These are phyloP conservation scores for Phalaenopsis hybrid DNA, from an alignment of 116 monocot genomes.

Conservation along the genomic window DNA sequence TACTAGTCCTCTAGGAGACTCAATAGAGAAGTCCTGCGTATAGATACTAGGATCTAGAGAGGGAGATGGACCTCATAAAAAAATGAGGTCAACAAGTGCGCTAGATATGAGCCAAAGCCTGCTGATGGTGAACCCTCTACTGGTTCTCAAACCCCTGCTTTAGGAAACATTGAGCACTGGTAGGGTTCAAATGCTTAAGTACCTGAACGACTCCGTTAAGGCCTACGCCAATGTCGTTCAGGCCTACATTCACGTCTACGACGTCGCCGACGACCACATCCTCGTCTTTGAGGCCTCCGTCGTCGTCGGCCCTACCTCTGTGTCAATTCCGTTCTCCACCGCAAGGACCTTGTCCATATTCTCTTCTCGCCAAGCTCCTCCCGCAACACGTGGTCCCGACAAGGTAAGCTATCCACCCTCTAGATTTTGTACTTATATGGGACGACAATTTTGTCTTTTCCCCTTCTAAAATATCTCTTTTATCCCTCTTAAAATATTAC, in stretches of 20 bases:
- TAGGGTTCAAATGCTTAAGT: conserved; percentile 65
- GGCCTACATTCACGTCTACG: conserved; percentile 73
- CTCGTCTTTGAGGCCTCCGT: conserved; percentile 46
- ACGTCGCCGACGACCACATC: conserved; percentile 68
- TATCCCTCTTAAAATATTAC: too few relatives aligned
- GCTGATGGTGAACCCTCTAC: conserved; percentile 76
- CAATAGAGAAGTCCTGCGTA: too few relatives aligned
- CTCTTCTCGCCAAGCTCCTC: conserved; percentile 48
- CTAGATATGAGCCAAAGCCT: conserved; percentile 5
- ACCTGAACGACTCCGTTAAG: conserved; percentile 64
- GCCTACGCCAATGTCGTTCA: conserved; percentile 76
- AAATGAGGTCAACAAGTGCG: too few relatives aligned
- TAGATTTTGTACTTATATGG: too few relatives aligned
- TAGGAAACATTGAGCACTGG: conserved; percentile 75
- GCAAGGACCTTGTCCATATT: conserved; percentile 62
- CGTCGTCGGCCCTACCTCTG: conserved; percentile 47
- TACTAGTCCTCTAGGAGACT: too few relatives aligned
- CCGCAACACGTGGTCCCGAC: conserved; percentile 65
- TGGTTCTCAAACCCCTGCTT: conserved; percentile 78
- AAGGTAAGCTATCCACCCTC: conserved; percentile 24
- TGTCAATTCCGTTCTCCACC: conserved; percentile 69
- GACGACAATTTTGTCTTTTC: too few relatives aligned
- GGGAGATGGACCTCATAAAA: too few relatives aligned
- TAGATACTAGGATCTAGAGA: too few relatives aligned
- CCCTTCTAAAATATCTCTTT: too few relatives aligned